Percentiles rank a stretch among this genome's conserved stretches.
These are phyloP conservation scores for Fusarium marasasianum DNA, from an alignment of 2,329 filamentous ascomycete genomes.

Conservation along the genomic window DNA sequence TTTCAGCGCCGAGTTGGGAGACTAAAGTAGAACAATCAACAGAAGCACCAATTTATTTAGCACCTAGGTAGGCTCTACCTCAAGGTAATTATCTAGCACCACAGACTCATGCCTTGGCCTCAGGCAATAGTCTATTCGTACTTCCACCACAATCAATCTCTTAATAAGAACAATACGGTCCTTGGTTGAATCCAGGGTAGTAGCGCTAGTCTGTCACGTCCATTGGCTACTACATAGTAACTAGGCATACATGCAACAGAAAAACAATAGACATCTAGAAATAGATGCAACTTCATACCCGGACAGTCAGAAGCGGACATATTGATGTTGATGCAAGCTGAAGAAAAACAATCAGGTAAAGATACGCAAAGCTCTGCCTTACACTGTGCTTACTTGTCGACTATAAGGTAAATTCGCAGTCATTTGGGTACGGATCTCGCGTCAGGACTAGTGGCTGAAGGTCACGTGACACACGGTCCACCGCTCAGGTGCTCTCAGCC, in stretches of 20 bases:
- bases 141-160: not conserved
- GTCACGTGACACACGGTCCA: conserved; percentile 32
- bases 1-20: not conserved
- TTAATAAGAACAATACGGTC: not conserved
- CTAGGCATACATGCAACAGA: not conserved
- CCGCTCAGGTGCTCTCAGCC: conserved; percentile 25
- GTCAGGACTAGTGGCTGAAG: not conserved
- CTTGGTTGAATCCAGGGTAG: conserved; percentile 13
- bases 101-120: not conserved
- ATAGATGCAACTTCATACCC: not conserved
- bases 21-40: not conserved
- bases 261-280: not conserved
- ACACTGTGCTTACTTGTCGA: not conserved
- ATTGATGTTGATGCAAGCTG: not conserved
- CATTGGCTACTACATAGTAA: not conserved
- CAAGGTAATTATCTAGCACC: no score
- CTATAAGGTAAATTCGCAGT: not conserved
- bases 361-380: not conserved
- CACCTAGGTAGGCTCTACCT: no score
- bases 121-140: not conserved
- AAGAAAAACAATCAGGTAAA: not conserved
- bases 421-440: not conserved
- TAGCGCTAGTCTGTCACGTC: not conserved
- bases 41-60: not conserved
- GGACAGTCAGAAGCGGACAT: not conserved